Percentiles rank a stretch among this genome's conserved stretches.
phyloP scores from a whole-genome alignment of 2,329 filamentous ascomycete genomes.

The Zasmidium angulare region DNA sequence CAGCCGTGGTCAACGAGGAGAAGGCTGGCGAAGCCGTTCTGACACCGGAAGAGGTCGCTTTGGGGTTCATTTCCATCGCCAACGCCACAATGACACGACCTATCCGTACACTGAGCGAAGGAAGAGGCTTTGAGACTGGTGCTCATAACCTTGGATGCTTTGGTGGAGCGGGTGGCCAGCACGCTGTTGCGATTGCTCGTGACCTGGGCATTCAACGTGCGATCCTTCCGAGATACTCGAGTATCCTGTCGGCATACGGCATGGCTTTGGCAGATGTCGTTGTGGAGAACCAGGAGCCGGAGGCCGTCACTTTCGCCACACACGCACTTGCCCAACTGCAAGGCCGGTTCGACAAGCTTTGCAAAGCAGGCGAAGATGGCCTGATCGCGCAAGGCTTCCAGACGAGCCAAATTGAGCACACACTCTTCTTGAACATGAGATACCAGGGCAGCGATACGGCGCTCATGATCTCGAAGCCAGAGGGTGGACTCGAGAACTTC shows the following conservation, averaged over 20 bases:
- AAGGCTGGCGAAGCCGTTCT: slow-evolving; percentile 60
- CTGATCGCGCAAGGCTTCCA: slow-evolving; percentile 77
- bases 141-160: slow-evolving; percentile 83
- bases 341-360: slow-evolving; percentile 73
- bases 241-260: slow-evolving; percentile 80
- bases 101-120: slow-evolving; percentile 83
- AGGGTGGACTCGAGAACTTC: slow-evolving; percentile 52
- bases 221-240: slow-evolving; percentile 78
- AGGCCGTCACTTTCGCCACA: slow-evolving; percentile 56
- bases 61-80: slow-evolving; percentile 80
- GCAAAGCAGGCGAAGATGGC: slow-evolving; percentile 65
- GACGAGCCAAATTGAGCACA: slow-evolving; percentile 68
- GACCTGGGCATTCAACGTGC: slow-evolving; percentile 79
- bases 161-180: slow-evolving; percentile 82
- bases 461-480: slow-evolving; percentile 47
- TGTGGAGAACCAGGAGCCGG: slow-evolving; percentile 77
- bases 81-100: slow-evolving; percentile 86
- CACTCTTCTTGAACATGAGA: slow-evolving; percentile 49
- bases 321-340: slow-evolving; percentile 60
- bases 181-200: slow-evolving; percentile 79
- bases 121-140: slow-evolving; percentile 82
- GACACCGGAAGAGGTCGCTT: slow-evolving; percentile 76
- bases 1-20: slow-evolving; percentile 23
- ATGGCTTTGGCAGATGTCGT: slow-evolving; percentile 89
- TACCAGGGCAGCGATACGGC: slow-evolving; percentile 53